Evolutionary conservation across 2,329 filamentous ascomycete species (phyloP).

Genomic region (Zymoseptoria passerinii): DNA sequence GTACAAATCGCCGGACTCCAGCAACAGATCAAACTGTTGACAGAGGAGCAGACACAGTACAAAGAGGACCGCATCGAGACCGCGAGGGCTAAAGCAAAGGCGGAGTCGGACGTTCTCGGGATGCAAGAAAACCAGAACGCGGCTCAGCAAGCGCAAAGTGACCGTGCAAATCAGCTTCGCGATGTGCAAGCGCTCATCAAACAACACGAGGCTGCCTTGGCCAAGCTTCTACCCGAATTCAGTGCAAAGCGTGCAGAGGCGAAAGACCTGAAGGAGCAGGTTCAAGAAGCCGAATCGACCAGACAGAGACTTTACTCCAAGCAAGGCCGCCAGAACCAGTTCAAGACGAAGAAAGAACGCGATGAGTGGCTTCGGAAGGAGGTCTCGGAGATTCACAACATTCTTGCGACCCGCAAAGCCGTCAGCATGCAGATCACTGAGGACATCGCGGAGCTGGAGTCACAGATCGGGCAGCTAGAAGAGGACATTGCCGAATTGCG

Average conservation of each 20-base stretch:
- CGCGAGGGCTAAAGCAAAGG: slow-evolving; percentile 70
- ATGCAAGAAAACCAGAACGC: slow-evolving; percentile 75
- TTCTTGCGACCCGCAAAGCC: slow-evolving; percentile 70
- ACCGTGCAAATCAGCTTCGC: slow-evolving; percentile 64
- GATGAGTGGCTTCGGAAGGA: slow-evolving; percentile 75
- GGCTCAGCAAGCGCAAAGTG: slow-evolving; percentile 62
- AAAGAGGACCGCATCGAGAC: slow-evolving; percentile 83
- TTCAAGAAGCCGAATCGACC: slow-evolving; percentile 67
- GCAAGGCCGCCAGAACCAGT: slow-evolving; percentile 79
- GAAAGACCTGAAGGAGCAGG: slow-evolving; percentile 56
- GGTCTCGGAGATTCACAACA: slow-evolving; percentile 69
- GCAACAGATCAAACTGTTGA: slow-evolving; percentile 74
- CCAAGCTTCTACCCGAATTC: slow-evolving; percentile 67
- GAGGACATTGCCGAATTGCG: slow-evolving; percentile 62
- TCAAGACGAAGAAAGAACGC: slow-evolving; percentile 78
- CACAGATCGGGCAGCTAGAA: slow-evolving; percentile 64
- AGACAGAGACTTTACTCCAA: slow-evolving; percentile 80
- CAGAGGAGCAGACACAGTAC: slow-evolving; percentile 75
- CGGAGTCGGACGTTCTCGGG: slow-evolving; percentile 75
- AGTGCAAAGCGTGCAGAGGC: slow-evolving; percentile 67
- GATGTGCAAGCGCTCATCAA: slow-evolving; percentile 66
- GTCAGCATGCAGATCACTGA: slow-evolving; percentile 78
- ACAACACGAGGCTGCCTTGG: slow-evolving; percentile 67
- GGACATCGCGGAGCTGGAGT: slow-evolving; percentile 65
- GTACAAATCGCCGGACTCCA: slow-evolving; percentile 69